Evolutionary conservation across 495 filamentous ascomycete species (phyloP), one percentile per base, ranked within the genome.

Genomic region (Physcia stellaris): DNA sequence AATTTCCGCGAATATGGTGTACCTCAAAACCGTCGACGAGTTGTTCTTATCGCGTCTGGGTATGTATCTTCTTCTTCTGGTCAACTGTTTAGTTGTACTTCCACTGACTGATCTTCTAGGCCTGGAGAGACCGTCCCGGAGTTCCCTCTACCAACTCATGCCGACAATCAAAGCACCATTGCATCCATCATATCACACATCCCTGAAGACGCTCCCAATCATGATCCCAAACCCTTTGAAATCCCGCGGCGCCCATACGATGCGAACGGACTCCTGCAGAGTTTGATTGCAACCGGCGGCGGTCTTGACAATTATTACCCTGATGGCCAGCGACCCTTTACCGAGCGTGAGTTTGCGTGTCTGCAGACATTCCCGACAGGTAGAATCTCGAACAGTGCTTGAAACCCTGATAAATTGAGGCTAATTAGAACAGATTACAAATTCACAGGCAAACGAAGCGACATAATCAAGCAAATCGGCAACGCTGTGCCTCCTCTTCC

Each of bases 31-130:
- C 62, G 81, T 13, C 64, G 59, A 33, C 64, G 90, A 4, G 49
- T 94, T 2, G 61, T 95, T 17, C 71, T 94, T 18, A 72, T 95
- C 26, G 87, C 82, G 1, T 70, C 86, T 6, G 79, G 76, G 80
- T 83, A 62, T 55, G 68, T 77, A 60, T 42, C 19, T 34, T 11
- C 17, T 24, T 28, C 39, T 38, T 51, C n/a, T n/a, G n/a, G n/a
- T n/a, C n/a, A n/a, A n/a, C n/a, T n/a, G n/a, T n/a, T n/a, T n/a
- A n/a, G n/a, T n/a, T n/a, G n/a, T n/a, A n/a, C n/a, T n/a, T n/a
- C n/a, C n/a, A n/a, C n/a, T n/a, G n/a, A n/a, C n/a, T n/a, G n/a
- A n/a, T n/a, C n/a, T n/a, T n/a, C 26, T 40, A 83, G 78, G 16
- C 81, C 83, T 0, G 88, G 86, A 0, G 83, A 87, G 47, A 58